Conservation (phyloP, 495 filamentous ascomycete genomes). For the Sordaria brevicollis region DNA sequence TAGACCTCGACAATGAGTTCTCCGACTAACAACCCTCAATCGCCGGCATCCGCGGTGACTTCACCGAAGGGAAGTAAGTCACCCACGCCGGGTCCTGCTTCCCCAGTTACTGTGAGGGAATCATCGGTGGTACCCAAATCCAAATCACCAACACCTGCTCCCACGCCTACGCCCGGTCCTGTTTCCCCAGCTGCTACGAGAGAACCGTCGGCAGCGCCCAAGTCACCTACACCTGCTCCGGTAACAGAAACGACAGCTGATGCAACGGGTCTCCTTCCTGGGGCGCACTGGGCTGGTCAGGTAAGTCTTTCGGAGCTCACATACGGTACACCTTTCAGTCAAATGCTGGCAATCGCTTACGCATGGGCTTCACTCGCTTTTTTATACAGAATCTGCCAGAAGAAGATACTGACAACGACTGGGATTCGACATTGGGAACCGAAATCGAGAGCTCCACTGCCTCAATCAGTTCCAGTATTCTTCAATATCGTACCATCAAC, state of each 20-base stretch:
- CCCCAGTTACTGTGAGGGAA: too few species aligned
- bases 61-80: too few species aligned
- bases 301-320: not conserved
- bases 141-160: too few species aligned
- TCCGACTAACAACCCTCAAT: too few species aligned
- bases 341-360: not conserved
- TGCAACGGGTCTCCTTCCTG: not conserved
- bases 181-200: too few species aligned
- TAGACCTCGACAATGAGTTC: too few species aligned
- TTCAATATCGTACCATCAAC: conserved; percentile 31
- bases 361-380: not conserved
- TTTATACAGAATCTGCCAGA: not conserved
- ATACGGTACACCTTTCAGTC: not conserved
- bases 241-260: not conserved
- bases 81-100: too few species aligned
- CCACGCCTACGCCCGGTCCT: too few species aligned
- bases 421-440: conserved; percentile 27
- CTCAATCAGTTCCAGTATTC: conserved; percentile 33
- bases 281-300: conserved; percentile 1
- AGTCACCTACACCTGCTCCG: too few species aligned
- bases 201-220: too few species aligned
- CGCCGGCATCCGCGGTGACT: too few species aligned
- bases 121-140: too few species aligned
- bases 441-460: conserved; percentile 28
- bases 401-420: conserved; percentile 16